Evolutionary conservation across 1,284 basidiomycete genomes (phyloP), one percentile per base, ranked within the genome.

Genomic region (Prillingera fragicola): DNA sequence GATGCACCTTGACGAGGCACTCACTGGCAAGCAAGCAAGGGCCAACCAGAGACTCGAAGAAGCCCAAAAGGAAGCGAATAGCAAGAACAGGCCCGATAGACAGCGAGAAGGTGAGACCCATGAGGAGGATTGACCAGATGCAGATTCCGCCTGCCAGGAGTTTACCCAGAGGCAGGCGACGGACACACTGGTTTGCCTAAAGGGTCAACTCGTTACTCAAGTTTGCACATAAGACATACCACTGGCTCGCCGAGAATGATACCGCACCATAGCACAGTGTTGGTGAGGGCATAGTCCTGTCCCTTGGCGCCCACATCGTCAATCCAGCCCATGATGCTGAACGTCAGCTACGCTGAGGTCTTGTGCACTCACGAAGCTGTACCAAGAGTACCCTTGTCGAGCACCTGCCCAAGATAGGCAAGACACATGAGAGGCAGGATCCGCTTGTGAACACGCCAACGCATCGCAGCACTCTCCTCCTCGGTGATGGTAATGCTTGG

Each of bases 101-200:
- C 17, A 89, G 72, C 0, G 81, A 82, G 65, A 90, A 88, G 1
- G 82, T 61, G 8, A 89, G 68, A 1, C 85, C 87, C 12, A 88
- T 59, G 43, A 88, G 39, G 1, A 56, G 48, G 43, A 8, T 49
- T 5, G 52, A 47, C 62, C 62, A 64, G 33, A 56, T 40, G 15
- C 62, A 21, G 40, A 62, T 62, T 6, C 46, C 55, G 3, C 4
- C 38, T n/a, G 39, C 41, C 13, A 62, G 51, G 5, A 63, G 21
- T 51, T 64, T 57, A 38, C 49, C 53, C 8, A 63, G 38, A 1
- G 63, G 62, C 9, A 62, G 38, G 14, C 50, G 36, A 34, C 60
- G 56, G 26, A 60, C 53, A 22, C 55, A 42, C 46, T 62, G 61
- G 43, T 65, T 65, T 17, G 55, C 57, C 56, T 60, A 42, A 7